Evolutionary conservation across 805 yeast species (phyloP), one percentile per base, ranked within the genome.

Genomic region (Ogataea nitratoaversa): DNA sequence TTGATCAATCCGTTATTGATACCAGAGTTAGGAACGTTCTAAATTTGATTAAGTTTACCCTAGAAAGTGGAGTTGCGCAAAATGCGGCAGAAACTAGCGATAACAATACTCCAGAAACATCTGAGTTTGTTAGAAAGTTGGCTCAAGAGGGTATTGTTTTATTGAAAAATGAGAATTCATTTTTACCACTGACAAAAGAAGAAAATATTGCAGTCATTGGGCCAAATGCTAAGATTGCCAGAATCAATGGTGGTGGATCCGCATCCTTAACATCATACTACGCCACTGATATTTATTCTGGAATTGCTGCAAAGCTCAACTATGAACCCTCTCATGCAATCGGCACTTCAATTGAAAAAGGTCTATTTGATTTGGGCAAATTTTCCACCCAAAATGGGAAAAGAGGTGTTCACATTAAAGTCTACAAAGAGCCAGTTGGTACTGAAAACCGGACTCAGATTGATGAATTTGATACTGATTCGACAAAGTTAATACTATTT

Each of bases 171-270:
- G 78, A 76, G 14, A 37, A 58, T 31, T 46, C 52, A 2, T 59
- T 56, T 3, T 79, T 56, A 5, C 85, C 85, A 2, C 63, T 80
- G 36, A 50, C 62, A 25, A 70, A 65, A 46, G 42, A 50, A 6
- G 70, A 68, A 24, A 60, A 50, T 3, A 63, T 72, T 34, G 78
- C 78, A 1, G 72, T 79, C 14, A 74, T 80, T 52, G 86, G 85
- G 20, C 82, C 83, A 28, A 76, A 74, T 46, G 82, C 77, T 20
- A 73, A 67, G 46, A 57, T 53, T 34, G 63, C 77, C 6, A 68
- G 71, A 30, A 72, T 65, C 44, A 71, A 77, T 19, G 84, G 84
- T 42, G 84, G 84, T 46, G 84, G 84, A 7, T 77, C 82, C 17
- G 82, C 83, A 28, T 63, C 77, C 8, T 34, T 53, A 35, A 42